Evolutionary conservation across 768 basidiomycete species (phyloP), one percentile per base, ranked within the genome.

Genomic region (Lentinula edodes): DNA sequence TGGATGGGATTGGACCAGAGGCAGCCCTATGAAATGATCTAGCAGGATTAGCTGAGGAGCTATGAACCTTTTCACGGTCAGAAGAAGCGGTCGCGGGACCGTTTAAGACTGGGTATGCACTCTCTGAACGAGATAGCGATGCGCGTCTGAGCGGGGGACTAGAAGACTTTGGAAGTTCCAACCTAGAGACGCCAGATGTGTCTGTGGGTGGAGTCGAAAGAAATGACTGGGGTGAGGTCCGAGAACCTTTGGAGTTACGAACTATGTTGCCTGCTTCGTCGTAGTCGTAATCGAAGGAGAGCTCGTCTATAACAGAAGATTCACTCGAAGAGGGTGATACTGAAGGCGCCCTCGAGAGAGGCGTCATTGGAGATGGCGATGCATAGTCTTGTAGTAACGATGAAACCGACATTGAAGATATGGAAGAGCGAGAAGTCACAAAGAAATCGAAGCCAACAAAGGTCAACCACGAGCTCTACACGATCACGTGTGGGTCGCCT

Each of bases 71-170:
- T 65, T 63, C 58, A 63, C 55, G 32, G 67, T 67, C 66, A 68
- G 76, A 63, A 61, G 67, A 65, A 59, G 74, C 73, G 64, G 67
- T 71, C 54, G 70, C 65, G 62, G 68, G 62, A 32, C 71, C 70
- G 61, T 67, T 67, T n/a, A 80, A 75, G 7, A 77, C 69, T n/a
- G 83, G 73, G 64, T 82, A 81, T 35, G 83, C 80, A 67, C 83
- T 87, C 68, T 90, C 88, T 43, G 88, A 87, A 50, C 85, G 85
- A 5, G 87, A 82, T 34, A 90, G 78, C 0, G 87, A 82, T 18
- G 75, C 69, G 59, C 84, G 79, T 54, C 75, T 68, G 18, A 74
- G 65, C 1, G 76, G 76, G 35, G 80, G 78, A 60, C 72, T 68
- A 52, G 75, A 68, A 16, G 75, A 61, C 23, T 71, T 72, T 6